Conservation (phyloP, 78 protist species). For the Dictyostelium intermedium region DNA sequence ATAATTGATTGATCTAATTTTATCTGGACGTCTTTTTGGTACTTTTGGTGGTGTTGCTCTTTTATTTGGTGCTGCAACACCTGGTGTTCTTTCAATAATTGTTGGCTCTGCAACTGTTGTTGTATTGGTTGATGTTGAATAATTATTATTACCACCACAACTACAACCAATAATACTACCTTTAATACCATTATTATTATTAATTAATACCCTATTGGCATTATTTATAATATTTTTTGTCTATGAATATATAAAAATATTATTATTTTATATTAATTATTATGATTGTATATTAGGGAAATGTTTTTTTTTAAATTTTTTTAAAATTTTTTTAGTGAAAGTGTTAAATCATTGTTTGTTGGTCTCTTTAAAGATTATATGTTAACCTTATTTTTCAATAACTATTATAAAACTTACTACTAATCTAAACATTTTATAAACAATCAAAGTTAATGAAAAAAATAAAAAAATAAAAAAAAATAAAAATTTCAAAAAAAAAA, state of each 20-base stretch:
- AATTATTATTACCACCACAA: too few relatives aligned
- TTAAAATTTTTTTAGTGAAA: too few relatives aligned
- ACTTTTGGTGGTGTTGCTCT: constrained; percentile 70
- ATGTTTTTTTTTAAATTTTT: too few relatives aligned
- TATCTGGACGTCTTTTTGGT: constrained; percentile 73
- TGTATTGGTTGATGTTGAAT: background rate
- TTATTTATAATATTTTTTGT: background rate
- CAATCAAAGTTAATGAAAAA: background rate
- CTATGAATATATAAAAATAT: too few relatives aligned
- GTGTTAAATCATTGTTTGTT: too few relatives aligned
- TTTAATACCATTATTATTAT: background rate
- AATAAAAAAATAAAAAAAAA: background rate
- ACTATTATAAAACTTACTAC: background rate
- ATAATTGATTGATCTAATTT: constrained; percentile 44
- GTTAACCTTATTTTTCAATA: too few relatives aligned
- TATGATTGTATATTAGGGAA: too few relatives aligned
- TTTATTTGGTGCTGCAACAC: constrained; percentile 21
- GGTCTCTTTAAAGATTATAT: too few relatives aligned
- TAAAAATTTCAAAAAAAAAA: background rate
- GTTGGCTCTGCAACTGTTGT: background rate
- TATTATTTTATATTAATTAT: too few relatives aligned
- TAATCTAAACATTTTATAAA: background rate
- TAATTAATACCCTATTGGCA: background rate
- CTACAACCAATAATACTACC: background rate
- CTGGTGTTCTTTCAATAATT: constrained; percentile 3